Evolutionary conservation across 2,329 filamentous ascomycete genomes (phyloP).

Genomic region (Neopestalotiopsis sp.): DNA sequence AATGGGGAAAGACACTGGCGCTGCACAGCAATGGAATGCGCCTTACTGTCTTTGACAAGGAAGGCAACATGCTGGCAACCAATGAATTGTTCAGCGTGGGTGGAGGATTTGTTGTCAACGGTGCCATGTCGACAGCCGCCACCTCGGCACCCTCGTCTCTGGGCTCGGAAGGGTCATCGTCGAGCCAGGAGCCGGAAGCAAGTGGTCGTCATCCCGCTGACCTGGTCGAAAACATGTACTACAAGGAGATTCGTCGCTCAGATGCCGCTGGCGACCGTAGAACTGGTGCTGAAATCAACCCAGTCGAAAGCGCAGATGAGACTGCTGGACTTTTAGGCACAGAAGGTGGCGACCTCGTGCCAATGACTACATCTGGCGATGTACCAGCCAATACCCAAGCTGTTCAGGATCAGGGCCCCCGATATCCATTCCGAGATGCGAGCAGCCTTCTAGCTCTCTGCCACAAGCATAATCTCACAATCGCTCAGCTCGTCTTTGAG

Average conservation of each 20-base stretch:
- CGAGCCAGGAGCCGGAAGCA: conserved; percentile 21
- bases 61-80: conserved; percentile 51
- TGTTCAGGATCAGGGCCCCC: conserved; percentile 39
- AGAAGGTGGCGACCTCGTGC: not conserved
- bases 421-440: conserved; percentile 53
- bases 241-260: conserved; percentile 53
- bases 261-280: conserved; percentile 51
- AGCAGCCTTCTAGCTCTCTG: conserved; percentile 51
- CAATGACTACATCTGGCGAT: conserved; percentile 20
- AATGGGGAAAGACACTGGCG: conserved; percentile 56
- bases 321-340: conserved; percentile 22
- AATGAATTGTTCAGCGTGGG: conserved; percentile 58
- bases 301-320: conserved; percentile 30
- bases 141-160: conserved; percentile 25
- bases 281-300: conserved; percentile 48
- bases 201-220: conserved; percentile 47
- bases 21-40: conserved; percentile 59
- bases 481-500: conserved; percentile 56
- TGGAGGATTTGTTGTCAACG: conserved; percentile 58
- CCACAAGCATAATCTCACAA: conserved; percentile 55
- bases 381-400: conserved; percentile 21
- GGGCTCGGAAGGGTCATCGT: conserved; percentile 19
- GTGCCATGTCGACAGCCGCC: conserved; percentile 48
- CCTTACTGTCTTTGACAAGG: conserved; percentile 52
- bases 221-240: conserved; percentile 55